Base-by-base conservation (phyloP, 139 green algal species). In the Trebouxia sp. region DNA sequence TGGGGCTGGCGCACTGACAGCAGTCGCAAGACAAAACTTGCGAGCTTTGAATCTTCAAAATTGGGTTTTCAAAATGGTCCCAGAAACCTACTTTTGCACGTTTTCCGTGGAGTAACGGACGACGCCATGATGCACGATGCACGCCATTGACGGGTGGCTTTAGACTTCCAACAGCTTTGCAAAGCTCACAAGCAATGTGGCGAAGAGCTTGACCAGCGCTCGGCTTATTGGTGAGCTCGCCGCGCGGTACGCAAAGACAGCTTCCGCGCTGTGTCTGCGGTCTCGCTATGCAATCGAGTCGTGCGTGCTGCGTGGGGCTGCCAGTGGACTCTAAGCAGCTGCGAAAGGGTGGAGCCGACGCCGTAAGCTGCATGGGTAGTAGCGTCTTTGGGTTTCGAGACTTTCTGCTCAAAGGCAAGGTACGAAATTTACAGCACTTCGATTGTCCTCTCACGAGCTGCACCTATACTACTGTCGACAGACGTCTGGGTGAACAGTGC, bases 321-420 rank as follows among this genome's bases (percentile, higher is more conserved):
- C 62, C 32, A 5, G 35, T 72, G 14, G 62, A 72, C 37, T 35
- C 62, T 72, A 35, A 14, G 11, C 62, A 72, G 35, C 32, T 72
- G 20, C 62, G 43, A 14, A 72, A 37, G 43, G 62, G 58, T 20
- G 58, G 32, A 5, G 10, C n/a, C 11, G 62, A 32, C 26, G 62
- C 62, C 37, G 62, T 35, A 72, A 17, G 32, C 37, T 72, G 62
- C 32, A 42, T 72, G 32, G 35, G 62, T 15, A 72, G n/a, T 15
- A 72, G n/a, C 26, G 32, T 72, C 10, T 30, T 43, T 6, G 62
- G 62, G 1, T 72, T 72, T 30, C 62, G 62, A 14, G 62, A 72
- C 14, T 72, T 72, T 43, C 62, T 72, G 5, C 26, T 72, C 32
- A 72, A 72, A 72, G 62, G 62, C 42, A 72, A 72, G 62, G 62